A percentile compares a stretch with the other conserved stretches of the same genome.
Conservation (phyloP, 129 eudicot genomes). For the Centella asiatica region DNA sequence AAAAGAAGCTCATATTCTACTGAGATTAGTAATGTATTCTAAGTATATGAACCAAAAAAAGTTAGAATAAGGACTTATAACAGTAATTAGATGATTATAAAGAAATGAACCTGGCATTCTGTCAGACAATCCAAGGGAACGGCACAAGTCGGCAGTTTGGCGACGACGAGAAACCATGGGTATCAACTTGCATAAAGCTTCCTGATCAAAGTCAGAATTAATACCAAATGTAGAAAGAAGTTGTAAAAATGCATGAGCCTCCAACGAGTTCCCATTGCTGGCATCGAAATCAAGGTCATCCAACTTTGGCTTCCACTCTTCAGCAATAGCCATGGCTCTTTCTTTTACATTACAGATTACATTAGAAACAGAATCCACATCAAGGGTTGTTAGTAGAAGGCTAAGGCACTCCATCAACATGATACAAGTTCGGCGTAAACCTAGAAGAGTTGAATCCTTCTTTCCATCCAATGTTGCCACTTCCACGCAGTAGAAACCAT, state of each 20-base stretch:
- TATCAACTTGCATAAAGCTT: slow-evolving; percentile 59
- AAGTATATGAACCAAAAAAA: neutral
- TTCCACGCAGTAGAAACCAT: slow-evolving; percentile 49
- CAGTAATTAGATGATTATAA: neutral
- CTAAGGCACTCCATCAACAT: slow-evolving; percentile 96
- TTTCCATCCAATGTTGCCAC: slow-evolving; percentile 38
- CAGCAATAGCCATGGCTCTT: slow-evolving; percentile 79
- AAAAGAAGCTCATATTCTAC: neutral
- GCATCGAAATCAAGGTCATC: slow-evolving; percentile 83
- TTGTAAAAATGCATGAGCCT: slow-evolving; percentile 98
- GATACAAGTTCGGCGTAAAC: slow-evolving; percentile 82
- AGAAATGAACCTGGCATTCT: slow-evolving; percentile 80
- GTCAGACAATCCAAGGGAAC: slow-evolving; percentile 80
- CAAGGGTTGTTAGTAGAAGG: slow-evolving; percentile 36
- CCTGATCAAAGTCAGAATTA: slow-evolving; percentile 64
- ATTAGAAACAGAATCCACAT: slow-evolving; percentile 28
- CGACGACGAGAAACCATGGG: slow-evolving; percentile 88
- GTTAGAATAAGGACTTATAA: neutral
- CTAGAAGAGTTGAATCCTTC: slow-evolving; percentile 79
- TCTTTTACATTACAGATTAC: slow-evolving; percentile 55
- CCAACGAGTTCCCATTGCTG: slow-evolving; percentile 88
- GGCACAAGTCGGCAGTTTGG: slow-evolving; percentile 87
- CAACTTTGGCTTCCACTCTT: slow-evolving; percentile 86
- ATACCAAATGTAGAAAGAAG: slow-evolving; percentile 81
- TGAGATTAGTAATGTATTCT: neutral